Conservation (phyloP, 345 rosid species). For the Acer negundo region DNA sequence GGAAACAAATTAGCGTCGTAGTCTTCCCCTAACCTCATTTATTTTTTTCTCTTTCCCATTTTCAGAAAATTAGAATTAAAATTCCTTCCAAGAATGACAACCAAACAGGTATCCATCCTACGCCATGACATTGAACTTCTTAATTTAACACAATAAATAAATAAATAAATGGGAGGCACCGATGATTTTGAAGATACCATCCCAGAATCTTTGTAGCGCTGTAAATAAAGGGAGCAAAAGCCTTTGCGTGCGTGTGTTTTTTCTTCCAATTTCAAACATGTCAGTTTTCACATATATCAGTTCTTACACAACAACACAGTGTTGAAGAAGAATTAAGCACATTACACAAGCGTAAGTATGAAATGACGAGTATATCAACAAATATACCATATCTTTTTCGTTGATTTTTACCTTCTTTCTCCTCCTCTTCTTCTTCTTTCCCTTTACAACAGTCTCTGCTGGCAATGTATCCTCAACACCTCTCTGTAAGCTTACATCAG, state of each 20-base stretch:
- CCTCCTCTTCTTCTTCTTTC: not conserved
- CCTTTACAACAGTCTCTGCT: not conserved
- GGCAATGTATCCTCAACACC: not conserved
- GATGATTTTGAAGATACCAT: not conserved
- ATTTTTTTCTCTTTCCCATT: not conserved
- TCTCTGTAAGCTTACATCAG: not conserved
- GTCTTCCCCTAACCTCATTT: not conserved
- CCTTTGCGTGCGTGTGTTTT: not conserved
- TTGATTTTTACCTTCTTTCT: not conserved
- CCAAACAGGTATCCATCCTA: not conserved
- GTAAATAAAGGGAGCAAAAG: not conserved
- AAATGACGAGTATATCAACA: not conserved
- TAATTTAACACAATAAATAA: not conserved
- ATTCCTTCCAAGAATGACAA: not conserved
- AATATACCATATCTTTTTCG: conserved; percentile 1
- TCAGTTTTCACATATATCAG: not conserved
- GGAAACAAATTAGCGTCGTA: not conserved
- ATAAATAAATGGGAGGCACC: not conserved
- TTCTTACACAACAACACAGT: not conserved
- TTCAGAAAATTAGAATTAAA: not conserved
- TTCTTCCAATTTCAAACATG: not conserved
- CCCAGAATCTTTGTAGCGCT: not conserved
- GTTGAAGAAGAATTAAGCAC: not conserved
- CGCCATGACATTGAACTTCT: not conserved
- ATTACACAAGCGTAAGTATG: not conserved